A percentile compares a stretch with the other conserved stretches of the same genome.
Evolutionary conservation across 257 asterid species (phyloP).

Genomic region (Apocynum venetum): DNA sequence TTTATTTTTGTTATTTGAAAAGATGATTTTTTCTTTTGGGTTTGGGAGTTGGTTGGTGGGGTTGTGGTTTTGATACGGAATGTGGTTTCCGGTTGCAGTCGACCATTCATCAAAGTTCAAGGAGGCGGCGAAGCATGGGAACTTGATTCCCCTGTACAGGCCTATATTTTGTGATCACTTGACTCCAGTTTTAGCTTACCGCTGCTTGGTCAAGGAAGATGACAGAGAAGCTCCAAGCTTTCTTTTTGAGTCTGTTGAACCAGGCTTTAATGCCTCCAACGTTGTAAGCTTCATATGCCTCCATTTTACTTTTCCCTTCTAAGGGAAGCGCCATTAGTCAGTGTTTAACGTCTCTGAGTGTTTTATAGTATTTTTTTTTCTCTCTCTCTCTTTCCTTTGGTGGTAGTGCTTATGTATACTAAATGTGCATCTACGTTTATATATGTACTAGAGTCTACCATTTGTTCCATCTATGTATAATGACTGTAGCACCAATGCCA

Average conservation of each 20-base stretch:
- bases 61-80: not conserved
- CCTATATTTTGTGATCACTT: conserved; percentile 83
- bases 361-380: not conserved
- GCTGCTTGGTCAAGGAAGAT: conserved; percentile 90
- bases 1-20: not conserved
- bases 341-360: not conserved
- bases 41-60: not conserved
- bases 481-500: too few species aligned
- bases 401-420: not conserved
- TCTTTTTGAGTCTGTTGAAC: conserved; percentile 84
- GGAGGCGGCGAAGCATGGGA: conserved; percentile 85
- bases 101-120: conserved; percentile 71
- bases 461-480: too few species aligned
- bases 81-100: conserved; percentile 35
- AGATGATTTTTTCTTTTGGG: too few species aligned
- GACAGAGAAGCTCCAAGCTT: conserved; percentile 98
- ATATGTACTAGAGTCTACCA: not conserved
- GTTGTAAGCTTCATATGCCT: conserved; percentile 46
- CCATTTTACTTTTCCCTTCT: conserved; percentile 5
- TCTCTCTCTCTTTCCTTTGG: not conserved
- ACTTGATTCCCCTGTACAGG: conserved; percentile 77
- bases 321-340: conserved; percentile 1
- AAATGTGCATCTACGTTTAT: not conserved
- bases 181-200: conserved; percentile 93
- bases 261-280: conserved; percentile 68